phyloP scores from a whole-genome alignment of 148 eudicot species.

The Drosera capensis region DNA sequence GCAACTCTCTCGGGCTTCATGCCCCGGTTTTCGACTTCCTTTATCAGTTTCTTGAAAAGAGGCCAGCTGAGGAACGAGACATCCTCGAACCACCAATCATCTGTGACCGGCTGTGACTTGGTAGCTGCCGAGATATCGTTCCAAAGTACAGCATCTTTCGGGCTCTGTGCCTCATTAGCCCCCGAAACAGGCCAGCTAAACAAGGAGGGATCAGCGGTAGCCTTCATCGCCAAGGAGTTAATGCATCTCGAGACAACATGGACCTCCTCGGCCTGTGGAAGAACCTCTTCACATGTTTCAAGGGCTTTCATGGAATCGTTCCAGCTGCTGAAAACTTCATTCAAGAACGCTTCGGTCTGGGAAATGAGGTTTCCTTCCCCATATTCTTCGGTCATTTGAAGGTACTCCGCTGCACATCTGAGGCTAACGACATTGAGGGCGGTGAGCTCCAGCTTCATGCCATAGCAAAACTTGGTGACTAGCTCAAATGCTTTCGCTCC shows the following conservation, averaged over 20 bases:
- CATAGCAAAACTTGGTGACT: slow-evolving; percentile 48
- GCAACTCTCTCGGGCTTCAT: slow-evolving; percentile 50
- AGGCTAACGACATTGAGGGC: slow-evolving; percentile 41
- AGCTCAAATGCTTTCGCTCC: slow-evolving; percentile 61
- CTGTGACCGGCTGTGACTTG: slow-evolving; percentile 16
- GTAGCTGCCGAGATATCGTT: slow-evolving; percentile 28
- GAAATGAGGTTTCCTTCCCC: slow-evolving; percentile 65
- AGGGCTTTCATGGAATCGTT: slow-evolving; percentile 48
- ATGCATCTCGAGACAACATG: slow-evolving; percentile 47
- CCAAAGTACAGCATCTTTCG: slow-evolving; percentile 17
- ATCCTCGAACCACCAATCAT: slow-evolving; percentile 72
- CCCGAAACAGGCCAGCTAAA: slow-evolving; percentile 30
- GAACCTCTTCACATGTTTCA: slow-evolving; percentile 40
- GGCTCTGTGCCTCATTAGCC: slow-evolving; percentile 9
- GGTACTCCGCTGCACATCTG: slow-evolving; percentile 56
- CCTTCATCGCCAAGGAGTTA: slow-evolving; percentile 47
- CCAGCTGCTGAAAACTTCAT: slow-evolving; percentile 48
- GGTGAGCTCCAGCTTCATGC: slow-evolving; percentile 49
- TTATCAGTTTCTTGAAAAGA: slow-evolving; percentile 39
- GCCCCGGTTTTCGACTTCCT: slow-evolving; percentile 35
- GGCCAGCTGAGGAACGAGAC: slow-evolving; percentile 39
- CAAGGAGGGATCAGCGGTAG: slow-evolving; percentile 30
- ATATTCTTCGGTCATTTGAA: slow-evolving; percentile 53
- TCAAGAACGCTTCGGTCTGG: slow-evolving; percentile 36
- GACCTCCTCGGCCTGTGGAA: slow-evolving; percentile 38